Percentiles rank a stretch among this genome's conserved stretches.
Conservation (phyloP, 257 asterid genomes). For the Solanum paucissectum region DNA sequence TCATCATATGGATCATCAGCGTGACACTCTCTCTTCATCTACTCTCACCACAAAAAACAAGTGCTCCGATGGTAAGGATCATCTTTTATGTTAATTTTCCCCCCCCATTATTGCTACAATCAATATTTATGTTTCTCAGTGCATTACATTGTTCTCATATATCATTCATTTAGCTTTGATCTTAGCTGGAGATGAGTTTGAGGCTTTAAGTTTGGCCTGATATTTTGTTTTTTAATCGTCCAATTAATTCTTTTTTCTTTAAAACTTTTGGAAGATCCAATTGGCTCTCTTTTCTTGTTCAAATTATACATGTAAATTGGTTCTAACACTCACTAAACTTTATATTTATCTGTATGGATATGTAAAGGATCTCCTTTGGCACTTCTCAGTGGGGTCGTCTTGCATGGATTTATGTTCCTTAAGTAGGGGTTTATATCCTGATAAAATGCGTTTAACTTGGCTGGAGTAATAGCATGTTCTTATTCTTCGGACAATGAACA, state of each 20-base stretch:
- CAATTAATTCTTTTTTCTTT: not conserved
- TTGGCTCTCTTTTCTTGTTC: not conserved
- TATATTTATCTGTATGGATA: not conserved
- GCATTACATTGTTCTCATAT: not conserved
- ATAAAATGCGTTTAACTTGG: not conserved
- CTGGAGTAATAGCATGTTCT: not conserved
- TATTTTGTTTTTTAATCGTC: not conserved
- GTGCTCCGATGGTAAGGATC: conserved; percentile 58
- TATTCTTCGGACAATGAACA: not conserved
- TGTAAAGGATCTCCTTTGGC: not conserved
- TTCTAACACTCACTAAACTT: not conserved
- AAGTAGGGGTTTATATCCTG: not conserved
- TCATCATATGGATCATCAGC: conserved; percentile 21
- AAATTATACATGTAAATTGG: not conserved
- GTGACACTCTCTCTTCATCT: not conserved
- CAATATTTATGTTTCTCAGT: not conserved
- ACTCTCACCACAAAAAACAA: conserved; percentile 38
- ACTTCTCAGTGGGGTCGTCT: not conserved
- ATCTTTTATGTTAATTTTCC: not conserved
- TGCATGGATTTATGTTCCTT: not conserved
- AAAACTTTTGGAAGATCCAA: not conserved
- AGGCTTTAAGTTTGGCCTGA: not conserved
- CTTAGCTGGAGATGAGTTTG: not conserved
- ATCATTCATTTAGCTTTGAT: not conserved
- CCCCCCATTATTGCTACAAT: not conserved